Base-by-base conservation (phyloP, 768 basidiomycete species). In the Boletus bicolor region DNA sequence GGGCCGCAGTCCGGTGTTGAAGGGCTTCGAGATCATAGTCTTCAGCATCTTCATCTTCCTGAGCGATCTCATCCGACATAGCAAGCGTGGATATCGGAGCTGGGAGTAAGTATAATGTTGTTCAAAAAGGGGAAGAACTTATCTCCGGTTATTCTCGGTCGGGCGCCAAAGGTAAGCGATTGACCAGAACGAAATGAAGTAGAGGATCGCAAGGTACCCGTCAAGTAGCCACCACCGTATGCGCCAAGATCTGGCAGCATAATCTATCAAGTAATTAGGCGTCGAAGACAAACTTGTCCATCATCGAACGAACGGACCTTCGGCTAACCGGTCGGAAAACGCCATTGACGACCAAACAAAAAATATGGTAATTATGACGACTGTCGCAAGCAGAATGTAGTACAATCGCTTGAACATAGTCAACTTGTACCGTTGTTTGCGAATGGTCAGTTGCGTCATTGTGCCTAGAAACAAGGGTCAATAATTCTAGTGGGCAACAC, bases 211-310 rank as follows among this genome's bases (percentile, higher is more conserved):
- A 44, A 98, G 80, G 79, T 93, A 98, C 17, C 95, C 97, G 65
- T 99, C 97, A 41, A 99, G 79, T 7, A 99, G 77, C 89, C 93
- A 93, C 97, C 97, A 99, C 46, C 95, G 86, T 52, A 82, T 79
- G 56, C 79, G 82, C 94, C 94, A 98, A 17, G 91, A 87, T 57
- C 86, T 89, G 7, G 93, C 89, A 15, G 93, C 90, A 68, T 95
- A 98, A 69, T 96, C 93, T 94, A 52, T 5, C 37, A 21, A n/a
- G 41, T 8, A 51, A 49, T 54, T 38, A 49, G 44, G n/a, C 4
- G 12, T 52, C 36, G 19, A 51, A 35, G 17, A 46, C 7, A 21
- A 32, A 12, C 12, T 37, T 35, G 51, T 56, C 35, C 41, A 54
- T 38, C 51, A 44, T 50, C 2, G 44, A 41, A 55, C 28, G 19